Evolutionary conservation across 164 flowering plant species (phyloP), one percentile per base, ranked within the genome.

Genomic region (Nymphaea thermarum): DNA sequence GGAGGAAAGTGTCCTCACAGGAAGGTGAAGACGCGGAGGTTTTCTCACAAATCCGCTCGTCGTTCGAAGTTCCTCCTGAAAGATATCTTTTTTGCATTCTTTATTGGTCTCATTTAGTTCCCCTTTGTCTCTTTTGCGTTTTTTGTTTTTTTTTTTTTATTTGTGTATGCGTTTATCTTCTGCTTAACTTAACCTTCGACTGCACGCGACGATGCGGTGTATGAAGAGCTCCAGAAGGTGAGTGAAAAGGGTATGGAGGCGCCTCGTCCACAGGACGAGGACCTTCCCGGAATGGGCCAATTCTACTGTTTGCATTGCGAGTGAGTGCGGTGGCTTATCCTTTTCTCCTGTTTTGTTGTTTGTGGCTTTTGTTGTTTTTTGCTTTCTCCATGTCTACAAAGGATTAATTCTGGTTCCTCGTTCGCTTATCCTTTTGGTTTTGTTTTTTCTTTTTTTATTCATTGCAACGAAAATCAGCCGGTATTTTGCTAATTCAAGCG

Each of bases 201-300:
- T 55, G 77, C 75, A 88, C 89, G 95, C 43, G 96, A 87, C 67
- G 99, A 94, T 55, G 83, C 86, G 42, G 91, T 91, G 18, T 87
- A 87, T 61, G 82, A 80, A 4, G 85, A 81, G 81, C 87, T 94
- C 64, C 82, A 77, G 65, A 89, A 85, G 78, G 55, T 12, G 11
- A 12, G 55, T 2, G 55, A 47, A 47, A 12, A 47, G 12, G 55
- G 55, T 2, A 6, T 12, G 66, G 44, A 43, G 66, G 79, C 77
- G 47, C 69, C 85, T 0, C 79, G 83, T 80, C 93, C 97, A 0
- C 15, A 76, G 2, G 97, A 94, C 66, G 96, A 91, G 65, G 96
- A 91, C 67, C 83, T 91, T 16, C 97, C 99, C 25, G 99, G 97
- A 14, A 87, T 94, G 97, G 99, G 99, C 36, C 99, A 94, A 70